These are phyloP conservation scores for Saturnispora zaruensis DNA, from an alignment of 805 yeast species.

Conservation along the genomic window DNA sequence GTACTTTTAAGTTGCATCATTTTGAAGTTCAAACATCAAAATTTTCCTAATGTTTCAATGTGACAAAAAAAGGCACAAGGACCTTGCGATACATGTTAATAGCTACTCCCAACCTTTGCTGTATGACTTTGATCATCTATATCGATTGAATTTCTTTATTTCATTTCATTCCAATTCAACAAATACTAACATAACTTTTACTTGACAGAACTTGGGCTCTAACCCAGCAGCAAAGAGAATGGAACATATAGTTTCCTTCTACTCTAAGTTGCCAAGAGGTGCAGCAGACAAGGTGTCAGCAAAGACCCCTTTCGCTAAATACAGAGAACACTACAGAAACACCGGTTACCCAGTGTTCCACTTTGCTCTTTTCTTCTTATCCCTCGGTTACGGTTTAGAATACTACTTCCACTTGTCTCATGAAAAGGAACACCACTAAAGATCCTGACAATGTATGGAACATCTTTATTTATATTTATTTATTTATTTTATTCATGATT, in stretches of 20 bases:
- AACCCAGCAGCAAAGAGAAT: constrained; percentile 97
- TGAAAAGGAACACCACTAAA: constrained; percentile 40
- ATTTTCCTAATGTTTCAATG: no score
- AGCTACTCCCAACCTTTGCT: no score
- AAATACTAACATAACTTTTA: constrained; percentile 2
- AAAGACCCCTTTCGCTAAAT: constrained; percentile 60
- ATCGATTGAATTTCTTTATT: background rate
- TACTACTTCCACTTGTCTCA: constrained; percentile 82
- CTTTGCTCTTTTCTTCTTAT: constrained; percentile 56
- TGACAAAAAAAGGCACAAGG: no score
- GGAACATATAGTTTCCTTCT: constrained; percentile 89
- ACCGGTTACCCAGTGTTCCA: constrained; percentile 79
- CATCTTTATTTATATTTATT: constrained; percentile 9
- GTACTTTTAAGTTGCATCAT: no score
- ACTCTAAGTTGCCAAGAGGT: constrained; percentile 94
- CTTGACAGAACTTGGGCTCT: constrained; percentile 70
- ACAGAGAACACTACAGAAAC: constrained; percentile 79
- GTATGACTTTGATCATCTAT: background rate
- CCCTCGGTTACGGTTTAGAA: constrained; percentile 84
- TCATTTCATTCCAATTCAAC: background rate
- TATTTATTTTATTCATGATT: constrained; percentile 12
- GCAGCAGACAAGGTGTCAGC: constrained; percentile 70
- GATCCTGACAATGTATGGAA: background rate
- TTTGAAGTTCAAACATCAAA: no score
- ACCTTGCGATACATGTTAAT: no score